Evolutionary conservation across 2,329 filamentous ascomycete genomes (phyloP).

Genomic region (Colletotrichum sublineola): DNA sequence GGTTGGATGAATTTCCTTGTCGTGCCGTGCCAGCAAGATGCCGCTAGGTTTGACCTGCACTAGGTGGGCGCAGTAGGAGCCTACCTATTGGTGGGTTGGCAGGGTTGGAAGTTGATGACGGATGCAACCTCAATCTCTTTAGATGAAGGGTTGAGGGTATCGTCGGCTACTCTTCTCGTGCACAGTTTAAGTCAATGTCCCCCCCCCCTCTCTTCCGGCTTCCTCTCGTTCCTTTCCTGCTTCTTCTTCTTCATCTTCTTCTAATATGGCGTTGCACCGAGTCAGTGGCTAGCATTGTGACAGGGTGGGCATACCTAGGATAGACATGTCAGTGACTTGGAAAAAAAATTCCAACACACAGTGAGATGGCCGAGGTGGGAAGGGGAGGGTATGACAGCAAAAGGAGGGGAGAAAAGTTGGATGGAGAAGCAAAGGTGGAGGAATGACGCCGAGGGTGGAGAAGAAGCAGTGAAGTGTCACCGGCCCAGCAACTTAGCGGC

Average conservation of each 20-base stretch:
- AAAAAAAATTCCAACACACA: background rate
- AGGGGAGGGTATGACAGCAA: slow-evolving; percentile 12
- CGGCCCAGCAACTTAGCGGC: background rate
- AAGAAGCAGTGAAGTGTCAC: slow-evolving; percentile 36
- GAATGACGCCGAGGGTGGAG: slow-evolving; percentile 39
- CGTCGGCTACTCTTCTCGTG: slow-evolving; percentile 25
- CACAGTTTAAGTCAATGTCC: background rate
- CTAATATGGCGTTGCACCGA: background rate
- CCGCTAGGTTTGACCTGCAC: slow-evolving; percentile 14
- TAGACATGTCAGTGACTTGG: slow-evolving; percentile 1
- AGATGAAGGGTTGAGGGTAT: slow-evolving; percentile 29
- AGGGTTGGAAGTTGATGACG: background rate
- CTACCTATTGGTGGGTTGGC: slow-evolving; percentile 2
- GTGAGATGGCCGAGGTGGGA: background rate
- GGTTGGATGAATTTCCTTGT: slow-evolving; percentile 6
- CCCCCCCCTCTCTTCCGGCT: too few species aligned
- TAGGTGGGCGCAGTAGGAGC: slow-evolving; percentile 5
- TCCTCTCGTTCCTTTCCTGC: too few species aligned
- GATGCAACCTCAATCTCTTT: background rate
- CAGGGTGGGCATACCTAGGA: slow-evolving; percentile 16
- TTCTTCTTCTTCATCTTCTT: too few species aligned
- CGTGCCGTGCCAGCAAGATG: slow-evolving; percentile 27
- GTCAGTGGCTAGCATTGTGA: slow-evolving; percentile 17
- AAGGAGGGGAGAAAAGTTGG: slow-evolving; percentile 29
- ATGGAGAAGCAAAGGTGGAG: slow-evolving; percentile 36